A percentile compares a stretch with the other conserved stretches of the same genome.
phyloP scores from a whole-genome alignment of 805 yeast species.

The Zygoascus tannicola region DNA sequence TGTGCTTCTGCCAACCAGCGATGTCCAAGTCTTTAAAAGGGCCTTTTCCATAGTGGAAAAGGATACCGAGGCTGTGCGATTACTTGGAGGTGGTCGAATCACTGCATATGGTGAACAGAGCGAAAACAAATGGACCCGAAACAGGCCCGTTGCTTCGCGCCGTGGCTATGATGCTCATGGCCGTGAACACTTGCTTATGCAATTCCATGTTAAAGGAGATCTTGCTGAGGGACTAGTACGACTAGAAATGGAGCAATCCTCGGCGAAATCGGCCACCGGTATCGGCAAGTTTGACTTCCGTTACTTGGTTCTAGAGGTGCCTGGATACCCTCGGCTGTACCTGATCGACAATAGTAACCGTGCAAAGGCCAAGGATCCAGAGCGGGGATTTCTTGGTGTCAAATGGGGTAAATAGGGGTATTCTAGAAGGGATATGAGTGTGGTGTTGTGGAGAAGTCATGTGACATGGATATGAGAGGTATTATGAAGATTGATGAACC shows the following conservation, averaged over 20 bases:
- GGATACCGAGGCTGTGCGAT: conserved; percentile 48
- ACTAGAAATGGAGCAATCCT: conserved; percentile 53
- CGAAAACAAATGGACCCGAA: conserved; percentile 74
- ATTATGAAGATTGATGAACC: no score
- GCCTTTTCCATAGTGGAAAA: conserved; percentile 71
- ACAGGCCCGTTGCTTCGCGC: conserved; percentile 68
- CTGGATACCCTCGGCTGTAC: conserved; percentile 59
- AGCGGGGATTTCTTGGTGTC: conserved; percentile 65
- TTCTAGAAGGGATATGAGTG: background rate
- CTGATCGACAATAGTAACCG: conserved; percentile 38
- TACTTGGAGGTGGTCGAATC: conserved; percentile 51
- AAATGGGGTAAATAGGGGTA: conserved; percentile 67
- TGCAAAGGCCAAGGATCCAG: conserved; percentile 39
- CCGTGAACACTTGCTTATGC: conserved; percentile 71
- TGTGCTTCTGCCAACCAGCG: conserved; percentile 80
- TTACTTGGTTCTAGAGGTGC: conserved; percentile 67
- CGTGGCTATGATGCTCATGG: conserved; percentile 60
- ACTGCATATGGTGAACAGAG: conserved; percentile 72
- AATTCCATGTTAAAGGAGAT: conserved; percentile 74
- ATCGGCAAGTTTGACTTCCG: conserved; percentile 53
- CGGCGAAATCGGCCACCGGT: conserved; percentile 14
- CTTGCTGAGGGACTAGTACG: conserved; percentile 58
- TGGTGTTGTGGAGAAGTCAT: background rate
- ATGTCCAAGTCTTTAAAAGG: conserved; percentile 80
- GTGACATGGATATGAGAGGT: no score